Percentiles rank a stretch among this genome's conserved stretches.
Conservation (phyloP, 345 rosid species). For the Streptanthus diversifolius region DNA sequence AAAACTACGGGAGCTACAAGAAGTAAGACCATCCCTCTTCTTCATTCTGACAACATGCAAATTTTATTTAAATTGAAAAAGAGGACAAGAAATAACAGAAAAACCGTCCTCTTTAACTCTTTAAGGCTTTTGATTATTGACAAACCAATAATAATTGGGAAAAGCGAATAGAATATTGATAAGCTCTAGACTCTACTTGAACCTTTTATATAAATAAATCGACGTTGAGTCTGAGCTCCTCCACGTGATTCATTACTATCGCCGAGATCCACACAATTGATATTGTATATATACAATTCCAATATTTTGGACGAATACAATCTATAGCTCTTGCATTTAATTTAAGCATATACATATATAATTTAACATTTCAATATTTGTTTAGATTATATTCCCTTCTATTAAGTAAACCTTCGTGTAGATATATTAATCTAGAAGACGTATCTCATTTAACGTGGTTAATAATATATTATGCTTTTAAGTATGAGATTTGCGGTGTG, state of each 20-base stretch:
- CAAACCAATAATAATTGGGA: conserved; percentile 10
- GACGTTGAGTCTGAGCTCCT: not conserved
- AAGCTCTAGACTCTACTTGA: conserved; percentile 9
- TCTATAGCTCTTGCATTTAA: not conserved
- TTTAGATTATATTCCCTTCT: conserved; percentile 8
- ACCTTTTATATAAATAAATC: not conserved
- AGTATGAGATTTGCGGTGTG: conserved; percentile 16
- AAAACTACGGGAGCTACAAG: not conserved
- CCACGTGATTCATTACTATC: conserved; percentile 25
- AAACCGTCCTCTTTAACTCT: not conserved
- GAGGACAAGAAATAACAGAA: conserved; percentile 8
- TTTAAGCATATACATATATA: not conserved
- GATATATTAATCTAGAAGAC: conserved; percentile 5
- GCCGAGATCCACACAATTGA: not conserved
- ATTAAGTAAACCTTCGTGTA: not conserved
- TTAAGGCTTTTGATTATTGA: conserved; percentile 4
- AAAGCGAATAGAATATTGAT: not conserved
- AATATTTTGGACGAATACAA: not conserved
- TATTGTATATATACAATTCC: not conserved
- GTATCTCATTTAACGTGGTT: conserved; percentile 15
- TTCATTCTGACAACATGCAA: conserved; percentile 28
- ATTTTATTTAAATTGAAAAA: not conserved
- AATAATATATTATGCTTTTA: not conserved
- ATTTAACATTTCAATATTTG: not conserved
- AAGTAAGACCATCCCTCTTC: conserved; percentile 13